phyloP scores from a whole-genome alignment of 768 basidiomycete species.

The Myochromella boudieri region DNA sequence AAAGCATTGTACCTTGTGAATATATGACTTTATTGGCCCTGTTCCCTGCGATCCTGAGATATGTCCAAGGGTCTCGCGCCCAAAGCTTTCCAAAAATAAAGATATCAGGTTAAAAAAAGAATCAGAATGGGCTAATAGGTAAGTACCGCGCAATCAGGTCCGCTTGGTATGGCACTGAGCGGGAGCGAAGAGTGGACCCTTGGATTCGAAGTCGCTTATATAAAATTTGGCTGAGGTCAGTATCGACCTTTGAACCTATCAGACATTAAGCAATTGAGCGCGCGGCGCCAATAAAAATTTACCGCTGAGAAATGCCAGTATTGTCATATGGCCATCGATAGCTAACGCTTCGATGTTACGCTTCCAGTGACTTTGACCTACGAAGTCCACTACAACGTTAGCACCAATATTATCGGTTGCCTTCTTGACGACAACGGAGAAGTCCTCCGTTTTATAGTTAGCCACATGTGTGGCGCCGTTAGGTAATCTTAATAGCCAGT shows the following conservation, averaged over 20 bases:
- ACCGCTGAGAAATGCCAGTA: conserved; percentile 71
- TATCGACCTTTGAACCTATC: conserved; percentile 52
- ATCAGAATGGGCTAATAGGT: background rate
- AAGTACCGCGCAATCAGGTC: conserved; percentile 61
- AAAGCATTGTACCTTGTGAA: conserved; percentile 69
- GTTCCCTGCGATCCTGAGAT: conserved; percentile 58
- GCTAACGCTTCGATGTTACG: conserved; percentile 72
- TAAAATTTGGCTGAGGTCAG: conserved; percentile 67
- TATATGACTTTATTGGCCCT: conserved; percentile 68
- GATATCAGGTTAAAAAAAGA: background rate
- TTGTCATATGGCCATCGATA: conserved; percentile 72
- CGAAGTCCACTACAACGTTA: conserved; percentile 84
- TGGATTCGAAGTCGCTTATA: conserved; percentile 86
- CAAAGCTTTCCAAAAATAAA: conserved; percentile 43
- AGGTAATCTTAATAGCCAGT: conserved; percentile 67
- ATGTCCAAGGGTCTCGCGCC: conserved; percentile 48
- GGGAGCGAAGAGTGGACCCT: conserved; percentile 83
- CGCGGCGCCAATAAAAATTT: conserved; percentile 5
- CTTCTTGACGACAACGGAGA: conserved; percentile 69
- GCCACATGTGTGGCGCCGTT: conserved; percentile 73
- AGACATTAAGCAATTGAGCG: background rate
- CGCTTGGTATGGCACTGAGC: conserved; percentile 73
- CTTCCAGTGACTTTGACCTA: conserved; percentile 72
- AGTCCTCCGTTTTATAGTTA: conserved; percentile 86
- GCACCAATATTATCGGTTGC: conserved; percentile 71